Conservation (phyloP, 257 asterid species). For the Solanum sparsipilum region DNA sequence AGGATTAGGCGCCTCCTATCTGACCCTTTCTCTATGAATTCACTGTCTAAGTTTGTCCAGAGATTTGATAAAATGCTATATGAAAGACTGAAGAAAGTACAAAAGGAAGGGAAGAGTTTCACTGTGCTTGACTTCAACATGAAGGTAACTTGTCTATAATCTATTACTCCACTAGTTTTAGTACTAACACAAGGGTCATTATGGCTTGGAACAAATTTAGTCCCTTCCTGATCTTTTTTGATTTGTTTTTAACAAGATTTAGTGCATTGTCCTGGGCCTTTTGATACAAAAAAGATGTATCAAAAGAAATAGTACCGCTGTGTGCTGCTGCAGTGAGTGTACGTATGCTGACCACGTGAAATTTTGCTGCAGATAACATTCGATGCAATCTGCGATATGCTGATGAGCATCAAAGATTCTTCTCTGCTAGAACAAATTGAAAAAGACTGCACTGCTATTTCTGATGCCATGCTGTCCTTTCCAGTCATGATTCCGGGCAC, state of each 20-base stretch:
- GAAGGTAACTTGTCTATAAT: constrained; percentile 22
- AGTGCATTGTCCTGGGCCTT: not conserved
- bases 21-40: constrained; percentile 52
- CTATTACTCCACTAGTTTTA: not conserved
- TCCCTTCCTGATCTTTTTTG: not conserved
- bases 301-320: not conserved
- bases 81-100: constrained; percentile 21
- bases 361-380: constrained; percentile 33
- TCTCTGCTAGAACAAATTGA: constrained; percentile 23
- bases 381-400: constrained; percentile 42
- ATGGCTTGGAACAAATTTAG: not conserved
- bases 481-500: constrained; percentile 56
- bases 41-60: constrained; percentile 32
- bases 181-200: not conserved
- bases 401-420: constrained; percentile 36
- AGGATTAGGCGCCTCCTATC: constrained; percentile 39
- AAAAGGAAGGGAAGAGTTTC: constrained; percentile 34
- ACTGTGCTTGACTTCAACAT: constrained; percentile 36
- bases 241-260: not conserved
- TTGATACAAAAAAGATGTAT: not conserved
- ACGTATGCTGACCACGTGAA: not conserved
- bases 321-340: not conserved
- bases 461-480: constrained; percentile 41
- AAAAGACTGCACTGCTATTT: constrained; percentile 25
- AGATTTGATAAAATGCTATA: constrained; percentile 27